Conservation (phyloP, 140 eudicot genomes). For the Erigeron philadelphicus region DNA sequence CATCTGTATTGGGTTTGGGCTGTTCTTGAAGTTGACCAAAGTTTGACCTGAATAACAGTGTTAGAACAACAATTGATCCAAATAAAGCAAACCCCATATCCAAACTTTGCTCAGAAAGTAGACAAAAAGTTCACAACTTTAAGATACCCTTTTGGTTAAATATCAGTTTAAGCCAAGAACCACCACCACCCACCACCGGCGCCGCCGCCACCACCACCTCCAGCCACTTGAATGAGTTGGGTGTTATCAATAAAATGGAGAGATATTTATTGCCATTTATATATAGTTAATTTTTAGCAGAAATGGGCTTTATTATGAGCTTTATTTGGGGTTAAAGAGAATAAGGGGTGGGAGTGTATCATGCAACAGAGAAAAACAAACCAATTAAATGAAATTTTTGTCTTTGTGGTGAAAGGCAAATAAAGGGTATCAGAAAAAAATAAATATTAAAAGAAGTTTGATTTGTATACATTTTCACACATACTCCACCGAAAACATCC, state of each 20-base stretch:
- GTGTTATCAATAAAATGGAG: conserved; percentile 30
- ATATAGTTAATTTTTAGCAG: background rate
- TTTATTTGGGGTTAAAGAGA: conserved; percentile 19
- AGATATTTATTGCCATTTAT: conserved; percentile 15
- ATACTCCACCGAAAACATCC: too few species aligned
- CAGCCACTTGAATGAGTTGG: conserved; percentile 13
- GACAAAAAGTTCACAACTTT: conserved; percentile 7
- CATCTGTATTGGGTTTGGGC: conserved; percentile 70
- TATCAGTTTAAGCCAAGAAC: conserved; percentile 5
- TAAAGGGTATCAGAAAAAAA: conserved; percentile 24
- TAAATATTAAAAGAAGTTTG: conserved; percentile 7
- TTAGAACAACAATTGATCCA: conserved; percentile 42
- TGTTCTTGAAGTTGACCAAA: conserved; percentile 43
- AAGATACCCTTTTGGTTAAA: conserved; percentile 21
- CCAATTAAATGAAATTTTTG: conserved; percentile 27
- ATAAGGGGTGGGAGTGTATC: conserved; percentile 25
- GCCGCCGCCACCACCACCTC: conserved; percentile 15
- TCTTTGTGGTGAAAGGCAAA: conserved; percentile 27
- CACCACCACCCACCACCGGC: conserved; percentile 20
- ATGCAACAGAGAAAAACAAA: conserved; percentile 40
- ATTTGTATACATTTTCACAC: background rate
- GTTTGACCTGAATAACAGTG: conserved; percentile 46
- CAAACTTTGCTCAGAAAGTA: conserved; percentile 14
- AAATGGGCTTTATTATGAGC: conserved; percentile 20
- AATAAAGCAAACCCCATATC: conserved; percentile 51